Base-by-base conservation (phyloP, 2,329 filamentous ascomycete species). In the Raffaelea deltoideospora region DNA sequence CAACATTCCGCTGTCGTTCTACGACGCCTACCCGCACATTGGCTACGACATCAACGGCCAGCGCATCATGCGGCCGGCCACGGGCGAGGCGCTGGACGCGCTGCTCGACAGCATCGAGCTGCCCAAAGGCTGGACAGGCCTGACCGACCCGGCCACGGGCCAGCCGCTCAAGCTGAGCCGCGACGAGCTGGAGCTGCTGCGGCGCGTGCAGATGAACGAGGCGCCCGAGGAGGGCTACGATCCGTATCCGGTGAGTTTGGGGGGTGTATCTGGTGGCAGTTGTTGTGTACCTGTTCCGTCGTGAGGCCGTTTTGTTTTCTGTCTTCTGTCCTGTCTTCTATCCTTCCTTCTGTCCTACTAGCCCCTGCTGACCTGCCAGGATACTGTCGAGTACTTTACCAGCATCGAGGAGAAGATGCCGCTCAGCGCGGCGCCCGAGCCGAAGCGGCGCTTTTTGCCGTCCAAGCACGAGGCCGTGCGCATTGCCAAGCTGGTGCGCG, bases 1-100 rank as follows among this genome's bases (percentile, higher is more conserved):
- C 47, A 69, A 96, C 53, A 98, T 98, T 41, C 84, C 87, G 5
- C 64, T 96, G 34, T 80, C 82, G 3, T 96, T 94, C 60, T 98
- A 98, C 64, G 90, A 98, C 56, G 81, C 84, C 26, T 98, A 95
- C 54, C 90, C 90, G 35, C 90, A 98, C 55, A 95, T 98, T 53
- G 90, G 90, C 41, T 98, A 98, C 60, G 84, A 95, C 50, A 96
- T 98, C 63, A 93, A 98, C 57, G 90, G 90, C 57, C 95, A 92
- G 70, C 92, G 83, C 58, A 94, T 98, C 45, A 83, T 94, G 77
- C 80, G 90, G 36, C 90, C 90, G 7, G 90, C 92, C 4, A 88
- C 86, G 47, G 88, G 88, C 36, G 81, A 94, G 54, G 90, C 90
- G 26, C 64, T 98, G 23, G 90, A 98, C 64, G 85, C 86, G 11